These are phyloP conservation scores for Ilex asprella DNA, from an alignment of 257 asterid genomes.

Conservation along the genomic window DNA sequence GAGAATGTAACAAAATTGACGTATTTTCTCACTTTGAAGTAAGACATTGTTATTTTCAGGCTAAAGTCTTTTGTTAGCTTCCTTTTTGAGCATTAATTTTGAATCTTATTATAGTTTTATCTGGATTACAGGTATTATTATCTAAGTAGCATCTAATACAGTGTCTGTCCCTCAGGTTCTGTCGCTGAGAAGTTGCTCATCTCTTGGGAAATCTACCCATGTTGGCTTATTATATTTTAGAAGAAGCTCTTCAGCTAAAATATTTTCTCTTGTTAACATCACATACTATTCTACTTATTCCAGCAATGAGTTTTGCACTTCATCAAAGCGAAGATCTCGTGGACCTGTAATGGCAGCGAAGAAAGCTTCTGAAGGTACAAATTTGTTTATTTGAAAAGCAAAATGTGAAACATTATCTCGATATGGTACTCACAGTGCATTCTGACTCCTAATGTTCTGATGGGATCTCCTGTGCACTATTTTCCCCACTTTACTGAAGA, in stretches of 20 bases:
- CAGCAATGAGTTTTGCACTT: constrained; percentile 34
- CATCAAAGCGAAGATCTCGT: constrained; percentile 56
- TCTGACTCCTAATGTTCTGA: neutral
- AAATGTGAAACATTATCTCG: neutral
- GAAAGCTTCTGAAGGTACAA: constrained; percentile 65
- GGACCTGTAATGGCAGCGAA: constrained; percentile 82
- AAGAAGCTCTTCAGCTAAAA: constrained; percentile 50
- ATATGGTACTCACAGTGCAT: neutral
- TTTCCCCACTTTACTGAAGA: too few species aligned
- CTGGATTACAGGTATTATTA: constrained; percentile 9
- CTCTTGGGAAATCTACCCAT: constrained; percentile 49
- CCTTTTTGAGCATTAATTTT: neutral
- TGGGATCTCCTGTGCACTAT: too few species aligned
- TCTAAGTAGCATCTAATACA: constrained; percentile 23
- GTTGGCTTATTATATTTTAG: constrained; percentile 44
- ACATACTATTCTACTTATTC: constrained; percentile 46
- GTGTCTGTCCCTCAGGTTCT: constrained; percentile 55
- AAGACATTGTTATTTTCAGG: neutral
- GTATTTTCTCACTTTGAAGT: neutral
- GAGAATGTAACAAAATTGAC: too few species aligned
- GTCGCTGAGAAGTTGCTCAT: constrained; percentile 60
- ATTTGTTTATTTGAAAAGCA: neutral
- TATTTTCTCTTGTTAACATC: constrained; percentile 38
- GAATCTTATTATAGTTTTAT: neutral
- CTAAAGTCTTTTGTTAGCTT: too few species aligned